A percentile compares a stretch with the other conserved stretches of the same genome.
phyloP scores from a whole-genome alignment of 2,329 filamentous ascomycete species.

The Ampelomyces quisqualis region DNA sequence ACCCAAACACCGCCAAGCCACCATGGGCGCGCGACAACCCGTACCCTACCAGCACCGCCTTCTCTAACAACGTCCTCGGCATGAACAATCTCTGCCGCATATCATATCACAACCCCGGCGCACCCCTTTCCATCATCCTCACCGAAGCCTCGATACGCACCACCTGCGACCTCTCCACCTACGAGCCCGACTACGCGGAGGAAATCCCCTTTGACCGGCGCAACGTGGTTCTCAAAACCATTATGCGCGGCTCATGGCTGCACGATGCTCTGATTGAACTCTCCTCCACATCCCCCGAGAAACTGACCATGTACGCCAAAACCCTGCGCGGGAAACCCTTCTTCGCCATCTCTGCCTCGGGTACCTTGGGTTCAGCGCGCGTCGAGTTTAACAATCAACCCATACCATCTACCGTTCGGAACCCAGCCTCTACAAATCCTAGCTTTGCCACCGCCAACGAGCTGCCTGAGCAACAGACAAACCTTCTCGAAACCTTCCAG shows the following conservation, averaged over 20 bases:
- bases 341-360: conserved; percentile 70
- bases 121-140: conserved; percentile 79
- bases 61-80: conserved; percentile 78
- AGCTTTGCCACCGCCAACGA: conserved; percentile 13
- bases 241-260: conserved; percentile 78
- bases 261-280: conserved; percentile 72
- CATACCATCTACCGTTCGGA: conserved; percentile 19
- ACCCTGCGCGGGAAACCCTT: conserved; percentile 54
- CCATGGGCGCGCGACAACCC: conserved; percentile 46
- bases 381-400: conserved; percentile 59
- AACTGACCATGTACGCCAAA: conserved; percentile 61
- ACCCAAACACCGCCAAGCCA: conserved; percentile 42
- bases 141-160: conserved; percentile 73
- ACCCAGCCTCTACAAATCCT: conserved; percentile 26
- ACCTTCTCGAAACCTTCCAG: conserved; percentile 71
- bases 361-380: conserved; percentile 60
- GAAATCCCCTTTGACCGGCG: conserved; percentile 87
- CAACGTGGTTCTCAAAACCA: conserved; percentile 83
- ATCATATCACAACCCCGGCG: conserved; percentile 71
- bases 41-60: conserved; percentile 66
- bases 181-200: conserved; percentile 64
- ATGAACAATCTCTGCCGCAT: conserved; percentile 85
- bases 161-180: conserved; percentile 86
- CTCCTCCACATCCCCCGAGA: conserved; percentile 66
- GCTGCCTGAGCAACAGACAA: conserved; percentile 10